Conservation (phyloP, 305 asterid genomes). For the Petunia hybrid region DNA sequence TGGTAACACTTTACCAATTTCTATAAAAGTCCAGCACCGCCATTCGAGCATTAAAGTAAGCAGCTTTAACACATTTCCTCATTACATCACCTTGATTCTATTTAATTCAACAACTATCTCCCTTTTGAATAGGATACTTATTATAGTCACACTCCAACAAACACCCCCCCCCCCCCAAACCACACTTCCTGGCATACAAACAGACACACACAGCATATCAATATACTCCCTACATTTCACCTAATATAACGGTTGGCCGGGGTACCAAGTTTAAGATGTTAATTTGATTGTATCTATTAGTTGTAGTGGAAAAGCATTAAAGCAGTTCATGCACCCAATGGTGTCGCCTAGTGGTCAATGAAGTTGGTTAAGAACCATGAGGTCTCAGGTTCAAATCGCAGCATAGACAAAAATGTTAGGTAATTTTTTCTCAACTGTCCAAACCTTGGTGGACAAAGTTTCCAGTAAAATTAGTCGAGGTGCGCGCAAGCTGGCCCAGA, state of each 20-base stretch:
- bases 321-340: too few relatives aligned
- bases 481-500: too few relatives aligned
- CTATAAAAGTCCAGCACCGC: slow-evolving; percentile 15
- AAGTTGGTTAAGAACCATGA: too few relatives aligned
- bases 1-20: background rate
- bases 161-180: too few relatives aligned
- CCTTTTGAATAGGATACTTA: background rate
- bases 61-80: background rate
- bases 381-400: too few relatives aligned
- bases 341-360: too few relatives aligned
- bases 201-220: background rate
- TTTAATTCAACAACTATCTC: background rate
- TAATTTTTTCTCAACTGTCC: too few relatives aligned
- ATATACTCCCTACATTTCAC: background rate
- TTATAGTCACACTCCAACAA: background rate
- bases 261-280: background rate
- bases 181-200: too few relatives aligned
- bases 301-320: background rate
- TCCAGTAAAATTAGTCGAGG: too few relatives aligned
- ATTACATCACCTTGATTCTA: background rate
- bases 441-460: too few relatives aligned
- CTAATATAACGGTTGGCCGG: background rate
- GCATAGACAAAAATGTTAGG: too few relatives aligned
- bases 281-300: background rate
- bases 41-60: background rate